phyloP scores from a whole-genome alignment of 768 basidiomycete species.

The Tricholoma sp. region DNA sequence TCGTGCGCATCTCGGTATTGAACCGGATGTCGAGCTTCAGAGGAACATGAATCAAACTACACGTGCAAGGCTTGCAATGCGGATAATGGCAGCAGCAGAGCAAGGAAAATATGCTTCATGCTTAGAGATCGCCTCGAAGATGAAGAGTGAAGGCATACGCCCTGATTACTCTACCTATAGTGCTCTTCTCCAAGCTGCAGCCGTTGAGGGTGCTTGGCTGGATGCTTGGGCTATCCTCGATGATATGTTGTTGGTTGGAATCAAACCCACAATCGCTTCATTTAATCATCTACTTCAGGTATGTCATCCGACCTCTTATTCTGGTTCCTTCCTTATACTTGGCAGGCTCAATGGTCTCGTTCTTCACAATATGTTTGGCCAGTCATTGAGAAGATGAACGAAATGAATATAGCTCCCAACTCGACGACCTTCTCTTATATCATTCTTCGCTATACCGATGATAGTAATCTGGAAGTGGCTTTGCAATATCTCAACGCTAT shows the following conservation, averaged over 20 bases:
- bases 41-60: conserved; percentile 11
- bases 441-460: conserved; percentile 39
- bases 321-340: conserved; percentile 2
- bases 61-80: conserved; percentile 26
- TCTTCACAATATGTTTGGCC: conserved; percentile 38
- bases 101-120: conserved; percentile 30
- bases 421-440: conserved; percentile 48
- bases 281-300: conserved; percentile 64
- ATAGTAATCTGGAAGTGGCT: conserved; percentile 60
- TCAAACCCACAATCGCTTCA: conserved; percentile 44
- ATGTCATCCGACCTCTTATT: conserved; percentile 13
- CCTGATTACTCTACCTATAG: conserved; percentile 58
- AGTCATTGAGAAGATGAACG: conserved; percentile 52
- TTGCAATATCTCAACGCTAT: conserved; percentile 59
- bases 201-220: conserved; percentile 33
- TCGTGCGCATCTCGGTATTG: conserved; percentile 2
- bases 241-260: conserved; percentile 53
- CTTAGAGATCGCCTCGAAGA: conserved; percentile 42
- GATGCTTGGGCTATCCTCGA: conserved; percentile 65
- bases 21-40: conserved; percentile 12
- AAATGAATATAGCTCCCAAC: conserved; percentile 43
- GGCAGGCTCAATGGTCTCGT: conserved; percentile 42
- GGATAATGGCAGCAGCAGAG: conserved; percentile 33
- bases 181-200: conserved; percentile 46
- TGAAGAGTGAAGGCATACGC: conserved; percentile 51